phyloP scores from a whole-genome alignment of 2,329 filamentous ascomycete genomes.

The Hymenoscyphus scutula region DNA sequence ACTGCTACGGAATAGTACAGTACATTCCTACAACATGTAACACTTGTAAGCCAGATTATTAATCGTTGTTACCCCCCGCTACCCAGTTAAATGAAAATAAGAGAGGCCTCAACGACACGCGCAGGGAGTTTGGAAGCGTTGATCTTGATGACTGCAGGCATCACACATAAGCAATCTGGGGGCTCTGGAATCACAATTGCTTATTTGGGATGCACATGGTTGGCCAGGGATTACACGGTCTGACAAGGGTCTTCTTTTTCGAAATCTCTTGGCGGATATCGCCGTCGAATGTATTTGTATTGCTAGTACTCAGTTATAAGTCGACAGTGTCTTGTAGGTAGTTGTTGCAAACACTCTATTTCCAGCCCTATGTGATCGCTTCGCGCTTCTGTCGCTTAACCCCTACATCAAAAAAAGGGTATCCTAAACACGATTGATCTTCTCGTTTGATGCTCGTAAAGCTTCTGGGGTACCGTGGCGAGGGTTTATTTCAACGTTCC shows the following conservation, averaged over 20 bases:
- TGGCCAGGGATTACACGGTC: background rate
- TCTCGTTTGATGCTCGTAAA: background rate
- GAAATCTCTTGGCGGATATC: background rate
- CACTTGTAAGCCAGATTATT: background rate
- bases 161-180: background rate
- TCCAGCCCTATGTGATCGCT: background rate
- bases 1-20: background rate
- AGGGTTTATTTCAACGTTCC: background rate
- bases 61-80: background rate
- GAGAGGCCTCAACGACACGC: too few species aligned
- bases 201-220: conserved; percentile 3
- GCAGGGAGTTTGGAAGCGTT: background rate
- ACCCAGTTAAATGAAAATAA: too few species aligned
- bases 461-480: background rate
- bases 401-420: background rate
- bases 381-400: background rate
- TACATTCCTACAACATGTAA: too few species aligned
- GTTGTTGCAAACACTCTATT: background rate
- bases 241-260: background rate
- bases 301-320: background rate
- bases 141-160: background rate
- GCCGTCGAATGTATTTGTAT: background rate
- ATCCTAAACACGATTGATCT: background rate
- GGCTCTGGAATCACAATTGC: background rate
- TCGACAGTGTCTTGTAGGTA: background rate